Evolutionary conservation across 1,139 yeast species (phyloP).

Genomic region (Arxiozyma slooffiae): DNA sequence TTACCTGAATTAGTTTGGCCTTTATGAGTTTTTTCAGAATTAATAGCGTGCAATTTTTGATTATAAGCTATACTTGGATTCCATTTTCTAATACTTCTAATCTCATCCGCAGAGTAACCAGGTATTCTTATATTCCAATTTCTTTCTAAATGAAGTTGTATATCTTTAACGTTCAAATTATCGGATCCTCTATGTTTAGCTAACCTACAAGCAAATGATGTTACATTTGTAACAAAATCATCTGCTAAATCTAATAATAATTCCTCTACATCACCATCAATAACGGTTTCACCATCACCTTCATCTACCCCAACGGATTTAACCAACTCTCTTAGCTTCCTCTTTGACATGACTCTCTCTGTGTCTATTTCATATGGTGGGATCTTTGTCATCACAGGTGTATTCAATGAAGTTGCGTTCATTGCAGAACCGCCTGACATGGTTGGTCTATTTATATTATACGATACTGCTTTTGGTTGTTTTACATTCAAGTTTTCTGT

Average conservation of each 20-base stretch:
- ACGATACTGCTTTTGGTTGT: constrained; percentile 52
- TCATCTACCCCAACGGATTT: constrained; percentile 73
- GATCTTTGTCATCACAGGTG: constrained; percentile 67
- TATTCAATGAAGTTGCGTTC: constrained; percentile 51
- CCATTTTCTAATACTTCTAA: constrained; percentile 73
- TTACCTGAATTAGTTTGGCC: neutral
- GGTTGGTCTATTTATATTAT: constrained; percentile 66
- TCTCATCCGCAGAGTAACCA: constrained; percentile 86
- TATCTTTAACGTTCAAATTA: constrained; percentile 74
- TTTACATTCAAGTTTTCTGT: constrained; percentile 57
- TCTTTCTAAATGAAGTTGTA: constrained; percentile 84
- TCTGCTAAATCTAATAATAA: constrained; percentile 85
- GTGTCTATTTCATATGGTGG: constrained; percentile 78
- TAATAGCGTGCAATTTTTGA: constrained; percentile 60
- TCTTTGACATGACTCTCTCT: constrained; percentile 76
- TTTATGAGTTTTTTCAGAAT: constrained; percentile 17
- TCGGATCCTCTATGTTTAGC: constrained; percentile 95
- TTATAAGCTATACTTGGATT: constrained; percentile 63
- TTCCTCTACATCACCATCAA: constrained; percentile 95
- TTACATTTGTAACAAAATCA: constrained; percentile 84
- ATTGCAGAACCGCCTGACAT: constrained; percentile 76
- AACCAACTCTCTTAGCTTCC: constrained; percentile 80
- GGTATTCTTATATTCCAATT: constrained; percentile 95
- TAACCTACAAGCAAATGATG: constrained; percentile 84
- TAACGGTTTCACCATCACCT: constrained; percentile 77